Conservation (phyloP, 2,329 filamentous ascomycete genomes). For the Ophiocordyceps camponoti-rufipedis region DNA sequence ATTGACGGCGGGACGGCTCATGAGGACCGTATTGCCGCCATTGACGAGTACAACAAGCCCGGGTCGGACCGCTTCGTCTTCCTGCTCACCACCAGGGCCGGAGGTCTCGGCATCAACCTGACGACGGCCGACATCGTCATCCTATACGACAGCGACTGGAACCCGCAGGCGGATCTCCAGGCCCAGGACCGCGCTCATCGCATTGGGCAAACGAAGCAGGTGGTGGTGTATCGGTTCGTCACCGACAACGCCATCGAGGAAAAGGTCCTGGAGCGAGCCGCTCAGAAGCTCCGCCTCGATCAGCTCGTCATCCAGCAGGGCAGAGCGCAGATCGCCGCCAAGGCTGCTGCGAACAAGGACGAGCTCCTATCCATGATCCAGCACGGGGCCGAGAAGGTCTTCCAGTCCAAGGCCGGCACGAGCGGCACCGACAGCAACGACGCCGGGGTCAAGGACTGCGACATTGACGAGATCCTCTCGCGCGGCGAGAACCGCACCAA, state of each 20-base stretch:
- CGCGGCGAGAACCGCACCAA: constrained; percentile 81
- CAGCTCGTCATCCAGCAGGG: constrained; percentile 97
- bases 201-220: constrained; percentile 97
- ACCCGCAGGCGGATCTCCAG: constrained; percentile 92
- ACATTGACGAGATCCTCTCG: constrained; percentile 75
- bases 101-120: constrained; percentile 91
- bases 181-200: constrained; percentile 98
- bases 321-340: constrained; percentile 74
- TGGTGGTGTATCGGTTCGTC: constrained; percentile 89
- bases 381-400: constrained; percentile 91
- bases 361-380: constrained; percentile 97
- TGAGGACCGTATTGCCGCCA: constrained; percentile 91
- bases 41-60: constrained; percentile 95
- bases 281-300: constrained; percentile 89
- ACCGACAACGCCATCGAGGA: constrained; percentile 98
- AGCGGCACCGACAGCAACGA: constrained; percentile 40
- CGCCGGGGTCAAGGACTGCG: constrained; percentile 58
- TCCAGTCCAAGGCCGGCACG: constrained; percentile 52
- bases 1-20: constrained; percentile 95
- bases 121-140: constrained; percentile 92
- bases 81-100: constrained; percentile 83
- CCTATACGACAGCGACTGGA: constrained; percentile 97
- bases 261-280: constrained; percentile 90
- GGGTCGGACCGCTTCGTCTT: constrained; percentile 95
- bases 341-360: constrained; percentile 87